These are phyloP conservation scores for Parastagonospora nodorum DNA, from an alignment of 2,329 filamentous ascomycete species.

Conservation along the genomic window DNA sequence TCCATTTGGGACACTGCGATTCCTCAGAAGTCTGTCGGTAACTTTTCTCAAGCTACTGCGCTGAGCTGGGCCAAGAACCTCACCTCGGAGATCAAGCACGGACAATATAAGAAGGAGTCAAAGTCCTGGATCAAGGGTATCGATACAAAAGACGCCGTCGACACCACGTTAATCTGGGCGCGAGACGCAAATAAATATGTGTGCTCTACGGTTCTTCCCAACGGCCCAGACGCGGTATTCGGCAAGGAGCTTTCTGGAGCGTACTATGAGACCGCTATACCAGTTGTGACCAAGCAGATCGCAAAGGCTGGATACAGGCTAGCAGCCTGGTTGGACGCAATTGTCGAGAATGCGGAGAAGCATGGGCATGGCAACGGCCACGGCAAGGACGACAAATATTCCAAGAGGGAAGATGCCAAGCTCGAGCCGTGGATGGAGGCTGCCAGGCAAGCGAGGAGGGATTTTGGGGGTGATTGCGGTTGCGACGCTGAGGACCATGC, in stretches of 20 bases:
- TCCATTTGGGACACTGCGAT: slow-evolving; percentile 53
- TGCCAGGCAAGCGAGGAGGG: slow-evolving; percentile 30
- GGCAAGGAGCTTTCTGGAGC: slow-evolving; percentile 45
- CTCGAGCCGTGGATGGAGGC: slow-evolving; percentile 36
- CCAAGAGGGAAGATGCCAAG: slow-evolving; percentile 16
- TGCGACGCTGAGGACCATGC: slow-evolving; percentile 25
- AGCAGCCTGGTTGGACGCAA: slow-evolving; percentile 37
- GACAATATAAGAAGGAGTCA: slow-evolving; percentile 42
- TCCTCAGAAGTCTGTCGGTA: slow-evolving; percentile 49
- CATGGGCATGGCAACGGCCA: slow-evolving; percentile 5
- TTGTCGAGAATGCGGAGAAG: slow-evolving; percentile 28
- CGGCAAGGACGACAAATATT: slow-evolving; percentile 9
- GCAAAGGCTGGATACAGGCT: slow-evolving; percentile 47
- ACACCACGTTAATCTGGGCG: slow-evolving; percentile 49
- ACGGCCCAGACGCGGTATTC: slow-evolving; percentile 44
- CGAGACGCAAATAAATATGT: slow-evolving; percentile 50
- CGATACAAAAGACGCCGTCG: slow-evolving; percentile 41
- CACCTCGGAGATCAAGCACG: slow-evolving; percentile 45
- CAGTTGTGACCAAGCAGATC: slow-evolving; percentile 50
- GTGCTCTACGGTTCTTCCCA: slow-evolving; percentile 49
- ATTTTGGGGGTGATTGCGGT: slow-evolving; percentile 36
- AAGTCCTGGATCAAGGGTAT: slow-evolving; percentile 46
- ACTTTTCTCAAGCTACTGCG: slow-evolving; percentile 46
- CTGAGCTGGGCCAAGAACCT: slow-evolving; percentile 46
- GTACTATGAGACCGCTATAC: slow-evolving; percentile 45